Evolutionary conservation across 2,329 filamentous ascomycete species (phyloP), one percentile per base, ranked within the genome.

Genomic region (Sporothrix curviconia): DNA sequence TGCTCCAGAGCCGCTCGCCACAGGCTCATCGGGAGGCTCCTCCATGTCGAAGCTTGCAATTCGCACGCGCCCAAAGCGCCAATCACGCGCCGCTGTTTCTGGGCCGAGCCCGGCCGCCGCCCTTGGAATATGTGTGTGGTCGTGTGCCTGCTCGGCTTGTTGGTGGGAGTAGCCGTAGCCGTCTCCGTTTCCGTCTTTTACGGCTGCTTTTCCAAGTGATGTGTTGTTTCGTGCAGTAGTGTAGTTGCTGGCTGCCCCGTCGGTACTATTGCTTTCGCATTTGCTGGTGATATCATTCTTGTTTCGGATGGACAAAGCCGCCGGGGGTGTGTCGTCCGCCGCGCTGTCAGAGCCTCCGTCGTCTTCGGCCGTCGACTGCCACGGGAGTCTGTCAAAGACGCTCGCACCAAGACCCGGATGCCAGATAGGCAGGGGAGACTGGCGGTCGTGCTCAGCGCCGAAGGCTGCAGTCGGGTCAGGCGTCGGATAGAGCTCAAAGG

Each of bases 31-130:
- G 11, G 24, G 12, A 22, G 28, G 7, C 8, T n/a, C 37, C 22
- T 53, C 51, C 78, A 92, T 85, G 70, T 95, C 88, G 70, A 96
- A 84, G 66, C 89, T 89, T 70, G 92, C 85, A 42, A 96, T 83
- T 55, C 80, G 82, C 54, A 97, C 80, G n/a, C 77, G 78, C 44
- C 87, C 89, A 69, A 95, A 90, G 55, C 94, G 80, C 86, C 89
- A 92, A 70, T 97, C 92, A 56, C 72, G 74, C 3, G 73, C 71
- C 2, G 82, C 82, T 43, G 72, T 76, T 59, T 73, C 68, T 1
- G 77, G 77, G 15, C 73, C 72, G 56, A 81, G 73, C 3, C 75
- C 76, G 15, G 74, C 70, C 36, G 65, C 69, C 19, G 24, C 17
- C 3, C 11, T 30, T 14, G 24, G 15, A 32, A 32, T 5, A 32